Conservation (phyloP, 805 yeast species). For the Isabelozyma rhagii region DNA sequence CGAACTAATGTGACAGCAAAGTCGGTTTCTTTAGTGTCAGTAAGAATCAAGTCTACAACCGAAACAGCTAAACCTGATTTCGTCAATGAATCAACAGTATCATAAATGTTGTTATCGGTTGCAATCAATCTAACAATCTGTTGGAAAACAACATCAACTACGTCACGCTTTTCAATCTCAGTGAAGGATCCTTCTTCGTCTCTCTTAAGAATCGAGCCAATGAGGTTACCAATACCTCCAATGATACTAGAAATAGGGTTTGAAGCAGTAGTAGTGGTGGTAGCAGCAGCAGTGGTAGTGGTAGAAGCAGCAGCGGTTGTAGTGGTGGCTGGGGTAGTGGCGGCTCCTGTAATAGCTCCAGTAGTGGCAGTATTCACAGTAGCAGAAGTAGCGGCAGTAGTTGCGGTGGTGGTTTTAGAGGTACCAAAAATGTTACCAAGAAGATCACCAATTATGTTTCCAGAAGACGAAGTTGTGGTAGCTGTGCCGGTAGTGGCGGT, state of each 20-base stretch:
- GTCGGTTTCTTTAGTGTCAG: slow-evolving; percentile 16
- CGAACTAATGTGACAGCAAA: slow-evolving; percentile 22
- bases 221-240: slow-evolving; percentile 2
- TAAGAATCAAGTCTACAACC: slow-evolving; percentile 19
- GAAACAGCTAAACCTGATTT: slow-evolving; percentile 27
- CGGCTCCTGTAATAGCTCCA: not conserved
- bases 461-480: not conserved
- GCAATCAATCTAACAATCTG: not conserved
- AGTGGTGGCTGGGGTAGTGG: slow-evolving; percentile 2
- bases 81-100: slow-evolving; percentile 24
- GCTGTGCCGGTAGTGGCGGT: not conserved
- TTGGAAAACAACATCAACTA: not conserved
- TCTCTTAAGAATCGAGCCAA: slow-evolving; percentile 2
- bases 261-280: slow-evolving; percentile 1
- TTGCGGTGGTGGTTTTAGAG: not conserved
- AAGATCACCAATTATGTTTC: slow-evolving; percentile 1
- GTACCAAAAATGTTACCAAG: slow-evolving; percentile 2
- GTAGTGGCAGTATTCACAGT: slow-evolving; percentile 2
- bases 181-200: not conserved
- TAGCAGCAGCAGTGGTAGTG: slow-evolving; percentile 1
- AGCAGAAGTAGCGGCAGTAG: slow-evolving; percentile 11
- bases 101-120: slow-evolving; percentile 9
- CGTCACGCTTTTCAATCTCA: not conserved
- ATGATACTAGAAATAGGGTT: slow-evolving; percentile 4
- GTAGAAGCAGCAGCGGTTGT: slow-evolving; percentile 1